Base-by-base conservation (phyloP, 2,329 filamentous ascomycete genomes). In the Chaetomium sp. region DNA sequence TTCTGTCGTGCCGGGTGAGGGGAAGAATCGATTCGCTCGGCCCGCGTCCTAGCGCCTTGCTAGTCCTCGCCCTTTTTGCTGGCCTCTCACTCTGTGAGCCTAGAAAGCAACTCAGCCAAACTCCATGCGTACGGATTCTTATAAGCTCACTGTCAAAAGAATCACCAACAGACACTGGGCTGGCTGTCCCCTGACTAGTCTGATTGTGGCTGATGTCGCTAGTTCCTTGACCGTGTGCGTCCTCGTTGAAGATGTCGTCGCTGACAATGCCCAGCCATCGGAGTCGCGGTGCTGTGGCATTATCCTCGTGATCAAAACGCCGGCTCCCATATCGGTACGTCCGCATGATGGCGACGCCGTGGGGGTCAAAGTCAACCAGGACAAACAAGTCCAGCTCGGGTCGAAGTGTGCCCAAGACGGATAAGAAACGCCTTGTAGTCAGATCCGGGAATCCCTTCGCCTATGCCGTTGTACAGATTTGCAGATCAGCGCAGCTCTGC, bases 361-460 rank as follows among this genome's bases (percentile, higher is more conserved):
- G 86, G 0, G 91, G 90, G 70, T 95, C 91, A 65, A 85, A 91
- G 71, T 96, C 92, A 1, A 91, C 83, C 0, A 95, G 78, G 0
- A 82, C 85, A 60, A 86, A 82, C 7, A 91, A 83, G 1, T 85
- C 84, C 25, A 90, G 75, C 0, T 75, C 72, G 0, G 84, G 83
- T 23, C 77, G 78, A 9, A 74, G 75, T 0, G 70, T 74, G 45
- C 83, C 81, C 1, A 92, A 62, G 13, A 80, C 74, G 50, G 82
- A 80, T 1, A 94, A 77, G 60, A 94, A 88, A 19, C 82, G 81
- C 8, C 90, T 81, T 0, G 90, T 92, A 1, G 84, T 82, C 56
- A 94, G 78, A 70, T 95, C 92, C 0, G 92, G 91, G 72, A 92
- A 95, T 1, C 92, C 92, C 80, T 93, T 95, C 0, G 87, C 91